Evolutionary conservation across 331 rosid genomes (phyloP).

Genomic region (Erythrophleum ivorense): DNA sequence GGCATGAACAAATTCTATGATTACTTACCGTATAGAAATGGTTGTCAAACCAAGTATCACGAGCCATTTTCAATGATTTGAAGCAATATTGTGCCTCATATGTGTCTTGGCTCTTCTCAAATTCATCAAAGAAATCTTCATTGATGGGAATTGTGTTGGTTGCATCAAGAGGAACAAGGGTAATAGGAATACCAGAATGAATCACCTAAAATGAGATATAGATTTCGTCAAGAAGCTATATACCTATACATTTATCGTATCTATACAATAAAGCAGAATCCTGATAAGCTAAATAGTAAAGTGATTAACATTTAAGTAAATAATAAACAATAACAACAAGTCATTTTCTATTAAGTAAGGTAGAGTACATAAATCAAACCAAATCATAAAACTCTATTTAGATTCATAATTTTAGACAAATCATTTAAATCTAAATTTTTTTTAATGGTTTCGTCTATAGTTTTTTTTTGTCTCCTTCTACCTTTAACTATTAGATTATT

Average conservation of each 20-base stretch:
- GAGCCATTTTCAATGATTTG: conserved; percentile 81
- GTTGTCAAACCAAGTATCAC: conserved; percentile 70
- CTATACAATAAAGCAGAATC: neutral
- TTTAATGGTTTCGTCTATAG: too few relatives aligned
- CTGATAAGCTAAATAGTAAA: neutral
- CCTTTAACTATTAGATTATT: too few relatives aligned
- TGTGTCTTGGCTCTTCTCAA: conserved; percentile 73
- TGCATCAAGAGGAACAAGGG: conserved; percentile 91
- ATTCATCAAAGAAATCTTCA: conserved; percentile 61
- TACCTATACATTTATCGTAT: neutral
- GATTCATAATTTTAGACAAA: too few relatives aligned
- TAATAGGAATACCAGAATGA: conserved; percentile 88
- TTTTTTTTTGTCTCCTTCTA: too few relatives aligned
- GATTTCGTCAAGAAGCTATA: conserved; percentile 29
- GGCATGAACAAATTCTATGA: neutral
- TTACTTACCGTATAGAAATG: conserved; percentile 70
- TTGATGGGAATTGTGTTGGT: conserved; percentile 85
- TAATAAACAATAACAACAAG: too few relatives aligned
- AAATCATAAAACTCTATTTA: too few relatives aligned
- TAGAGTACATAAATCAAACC: too few relatives aligned
- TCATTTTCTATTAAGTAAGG: too few relatives aligned
- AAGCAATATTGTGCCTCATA: conserved; percentile 85
- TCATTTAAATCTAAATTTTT: too few relatives aligned
- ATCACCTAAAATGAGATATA: conserved; percentile 64
- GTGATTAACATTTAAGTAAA: neutral